Evolutionary conservation across 2,329 filamentous ascomycete genomes (phyloP).

Genomic region (Diplocarpon mali): DNA sequence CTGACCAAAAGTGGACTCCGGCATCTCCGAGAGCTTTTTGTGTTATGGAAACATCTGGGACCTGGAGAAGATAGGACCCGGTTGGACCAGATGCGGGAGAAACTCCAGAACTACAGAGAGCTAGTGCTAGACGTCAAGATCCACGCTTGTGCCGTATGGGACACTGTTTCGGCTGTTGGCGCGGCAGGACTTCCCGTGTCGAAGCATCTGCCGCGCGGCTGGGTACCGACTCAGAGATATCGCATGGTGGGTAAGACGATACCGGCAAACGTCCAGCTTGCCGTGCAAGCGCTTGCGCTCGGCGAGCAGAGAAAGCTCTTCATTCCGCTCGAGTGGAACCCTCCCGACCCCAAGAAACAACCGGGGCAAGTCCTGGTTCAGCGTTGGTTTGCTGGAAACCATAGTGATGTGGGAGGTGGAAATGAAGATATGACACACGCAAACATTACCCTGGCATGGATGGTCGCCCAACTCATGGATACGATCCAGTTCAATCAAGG

Average conservation of each 20-base stretch:
- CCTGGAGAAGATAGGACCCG: not conserved
- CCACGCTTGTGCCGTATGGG: constrained; percentile 8
- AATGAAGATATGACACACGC: constrained; percentile 33
- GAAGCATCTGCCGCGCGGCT: no score
- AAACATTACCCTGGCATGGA: constrained; percentile 35
- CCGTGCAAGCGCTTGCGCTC: constrained; percentile 36
- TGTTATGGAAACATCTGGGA: constrained; percentile 3
- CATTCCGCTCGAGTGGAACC: constrained; percentile 27
- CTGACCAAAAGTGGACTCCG: constrained; percentile 24
- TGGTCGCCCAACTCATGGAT: constrained; percentile 27
- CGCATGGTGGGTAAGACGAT: not conserved
- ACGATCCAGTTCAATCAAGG: constrained; percentile 3
- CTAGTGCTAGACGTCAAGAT: constrained; percentile 1
- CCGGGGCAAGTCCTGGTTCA: constrained; percentile 24
- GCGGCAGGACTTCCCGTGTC: not conserved
- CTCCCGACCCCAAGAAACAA: not conserved
- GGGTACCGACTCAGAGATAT: no score
- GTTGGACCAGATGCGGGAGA: not conserved
- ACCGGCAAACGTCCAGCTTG: constrained; percentile 30
- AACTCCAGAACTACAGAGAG: not conserved
- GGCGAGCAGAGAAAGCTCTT: constrained; percentile 32
- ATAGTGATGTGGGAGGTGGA: constrained; percentile 35
- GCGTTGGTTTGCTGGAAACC: constrained; percentile 33
- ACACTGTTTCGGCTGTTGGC: constrained; percentile 5
- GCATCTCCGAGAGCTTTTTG: constrained; percentile 5